phyloP scores from a whole-genome alignment of 441 rosid species.

The Croton setiger region DNA sequence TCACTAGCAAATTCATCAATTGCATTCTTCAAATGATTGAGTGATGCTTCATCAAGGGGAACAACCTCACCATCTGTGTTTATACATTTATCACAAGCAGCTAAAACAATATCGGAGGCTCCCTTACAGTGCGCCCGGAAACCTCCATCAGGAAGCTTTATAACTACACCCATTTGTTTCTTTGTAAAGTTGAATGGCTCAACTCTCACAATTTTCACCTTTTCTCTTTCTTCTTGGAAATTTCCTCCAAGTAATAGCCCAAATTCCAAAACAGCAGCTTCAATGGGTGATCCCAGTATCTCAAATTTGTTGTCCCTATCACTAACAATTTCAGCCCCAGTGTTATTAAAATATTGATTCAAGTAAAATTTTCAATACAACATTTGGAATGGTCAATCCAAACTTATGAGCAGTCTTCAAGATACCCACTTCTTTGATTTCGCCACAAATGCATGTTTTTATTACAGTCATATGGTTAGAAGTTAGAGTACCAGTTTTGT shows the following conservation, averaged over 20 bases:
- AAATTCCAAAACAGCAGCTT: slow-evolving; percentile 67
- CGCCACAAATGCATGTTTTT: slow-evolving; percentile 34
- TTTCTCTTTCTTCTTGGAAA: slow-evolving; percentile 41
- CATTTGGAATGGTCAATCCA: slow-evolving; percentile 50
- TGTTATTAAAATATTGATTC: slow-evolving; percentile 78
- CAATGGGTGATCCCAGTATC: slow-evolving; percentile 68
- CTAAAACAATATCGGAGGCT: slow-evolving; percentile 4
- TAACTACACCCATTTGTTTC: too few species aligned
- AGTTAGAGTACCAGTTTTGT: slow-evolving; percentile 48
- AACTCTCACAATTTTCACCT: slow-evolving; percentile 3
- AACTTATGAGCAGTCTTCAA: background rate
- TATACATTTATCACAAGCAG: too few species aligned
- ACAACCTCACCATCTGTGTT: too few species aligned
- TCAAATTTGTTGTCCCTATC: slow-evolving; percentile 52
- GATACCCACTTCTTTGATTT: slow-evolving; percentile 40
- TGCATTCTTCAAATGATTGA: too few species aligned
- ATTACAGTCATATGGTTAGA: slow-evolving; percentile 39
- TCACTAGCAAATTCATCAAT: too few species aligned
- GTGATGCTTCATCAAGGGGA: too few species aligned
- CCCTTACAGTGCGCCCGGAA: too few species aligned
- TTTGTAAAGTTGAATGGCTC: too few species aligned
- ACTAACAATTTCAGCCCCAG: slow-evolving; percentile 70
- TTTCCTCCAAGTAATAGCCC: slow-evolving; percentile 68
- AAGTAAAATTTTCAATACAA: slow-evolving; percentile 44
- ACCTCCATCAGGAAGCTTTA: too few species aligned